Evolutionary conservation across 2,329 filamentous ascomycete genomes (phyloP), one percentile per base, ranked within the genome.

Genomic region (Orbilia quercus): DNA sequence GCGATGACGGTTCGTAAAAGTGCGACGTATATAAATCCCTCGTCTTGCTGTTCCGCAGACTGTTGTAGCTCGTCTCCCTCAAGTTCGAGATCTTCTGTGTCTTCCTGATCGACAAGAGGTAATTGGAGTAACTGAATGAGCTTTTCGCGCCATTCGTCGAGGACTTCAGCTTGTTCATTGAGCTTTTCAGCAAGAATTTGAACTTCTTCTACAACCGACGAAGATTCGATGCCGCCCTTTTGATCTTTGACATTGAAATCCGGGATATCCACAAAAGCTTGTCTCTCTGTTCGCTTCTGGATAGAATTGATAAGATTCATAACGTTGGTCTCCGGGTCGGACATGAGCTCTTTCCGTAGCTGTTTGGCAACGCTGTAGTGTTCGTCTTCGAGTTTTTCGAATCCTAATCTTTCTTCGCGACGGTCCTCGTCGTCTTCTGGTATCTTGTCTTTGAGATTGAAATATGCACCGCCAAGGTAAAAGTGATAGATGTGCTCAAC

Each of bases 51-150:
- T 79, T 91, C 91, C 0, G 92, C 91, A 0, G 94, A 96, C 31
- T 91, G 87, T 76, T 92, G 90, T 75, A 96, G 95, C 79, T 98
- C 95, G 70, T 97, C 90, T 22, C 95, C 95, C 9, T 92, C 94
- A 1, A 88, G 28, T 31, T 31, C 28, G 28, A 31, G 85, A 67
- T 96, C 91, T 7, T 85, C 81, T n/a, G 82, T 83, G 14, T 88
- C 87, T 42, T 96, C 92, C 78, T 95, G 88, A 76, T 98, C 95
- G 16, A 98, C 87, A 1, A 98, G 84, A 0, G 91, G 88, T 72
- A 88, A 85, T 9, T 69, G 70, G 1, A 74, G 18, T 9, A 74
- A 18, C 20, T 90, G 85, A 16, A 91, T 85, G 69, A 93, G 88
- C 44, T 87, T 84, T 66, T 89, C 85, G 44, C 92, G 87, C 91